Base-by-base conservation (phyloP, 768 basidiomycete genomes). In the Exidia glandulosa region DNA sequence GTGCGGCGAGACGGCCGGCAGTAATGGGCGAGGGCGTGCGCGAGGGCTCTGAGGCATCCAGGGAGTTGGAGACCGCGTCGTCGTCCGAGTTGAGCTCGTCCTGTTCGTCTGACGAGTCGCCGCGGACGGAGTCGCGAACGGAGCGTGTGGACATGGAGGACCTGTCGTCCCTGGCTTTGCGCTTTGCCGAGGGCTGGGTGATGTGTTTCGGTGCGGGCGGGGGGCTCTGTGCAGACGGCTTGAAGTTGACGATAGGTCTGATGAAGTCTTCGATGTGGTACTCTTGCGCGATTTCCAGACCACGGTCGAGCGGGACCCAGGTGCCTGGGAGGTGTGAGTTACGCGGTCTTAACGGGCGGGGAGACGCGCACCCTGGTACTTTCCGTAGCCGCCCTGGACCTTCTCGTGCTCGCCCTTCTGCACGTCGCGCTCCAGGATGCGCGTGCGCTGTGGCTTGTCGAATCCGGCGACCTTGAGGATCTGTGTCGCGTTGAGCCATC, bases 381-480 rank as follows among this genome's bases (percentile, higher is more conserved):
- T 99, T 65, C 96, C 96, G 72, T 98, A 99, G 2, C 96, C 96
- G 27, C 96, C 96, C 72, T 99, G 96, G 0, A 99, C 94, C 71
- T 99, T 99, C 74, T 98, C 95, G 72, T 99, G 96, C 66, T 93
- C 90, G 30, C 94, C 96, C 71, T 98, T 98, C 71, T 99, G 96
- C 6, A 99, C 87, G 74, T 99, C 96, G 64, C 96, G 84, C 73
- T 99, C 96, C 48, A 99, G 81, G 16, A 99, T 94, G 59, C 96
- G 86, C 61, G 96, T 99, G 56, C 96, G 80, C 70, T 98, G 96
- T 1, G 96, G 96, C 71, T 99, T 99, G 76, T 99, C 96, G 66
- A 98, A 98, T 10, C 95, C 96, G 31, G 94, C 96, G 66, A 99
- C 95, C 73, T 99, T 99, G 68, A 99, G 83, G 64, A 99, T 96